Percentiles rank a stretch among this genome's conserved stretches.
These are phyloP conservation scores for Trypanosoma mega DNA, from an alignment of 208 protist species.

Conservation along the genomic window DNA sequence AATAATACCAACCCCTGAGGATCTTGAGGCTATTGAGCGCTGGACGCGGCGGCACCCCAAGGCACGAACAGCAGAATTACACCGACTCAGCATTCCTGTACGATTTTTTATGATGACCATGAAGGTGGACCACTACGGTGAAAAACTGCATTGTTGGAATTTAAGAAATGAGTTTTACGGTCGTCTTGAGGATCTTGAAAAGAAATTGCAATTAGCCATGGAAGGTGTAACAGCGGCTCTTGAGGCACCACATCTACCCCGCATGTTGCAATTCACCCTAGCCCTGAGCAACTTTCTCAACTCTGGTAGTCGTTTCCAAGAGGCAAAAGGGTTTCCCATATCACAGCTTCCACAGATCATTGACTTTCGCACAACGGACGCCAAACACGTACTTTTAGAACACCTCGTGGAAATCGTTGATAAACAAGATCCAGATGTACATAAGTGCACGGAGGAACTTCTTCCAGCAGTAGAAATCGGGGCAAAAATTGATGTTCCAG, in stretches of 20 bases:
- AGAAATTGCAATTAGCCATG: slow-evolving; percentile 42
- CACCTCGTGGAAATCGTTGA: slow-evolving; percentile 45
- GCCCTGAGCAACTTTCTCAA: slow-evolving; percentile 81
- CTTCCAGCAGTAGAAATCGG: slow-evolving; percentile 50
- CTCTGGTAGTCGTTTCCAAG: slow-evolving; percentile 64
- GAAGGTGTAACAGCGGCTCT: slow-evolving; percentile 45
- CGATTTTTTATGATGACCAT: slow-evolving; percentile 80
- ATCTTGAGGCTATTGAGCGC: slow-evolving; percentile 47
- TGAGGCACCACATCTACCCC: slow-evolving; percentile 44
- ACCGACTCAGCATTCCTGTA: slow-evolving; percentile 45
- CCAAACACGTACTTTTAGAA: slow-evolving; percentile 60
- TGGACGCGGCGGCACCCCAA: slow-evolving; percentile 34
- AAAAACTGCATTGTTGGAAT: slow-evolving; percentile 73
- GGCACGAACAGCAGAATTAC: slow-evolving; percentile 39
- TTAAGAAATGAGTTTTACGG: slow-evolving; percentile 55
- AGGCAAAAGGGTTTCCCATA: slow-evolving; percentile 73
- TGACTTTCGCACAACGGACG: slow-evolving; percentile 65
- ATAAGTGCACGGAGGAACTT: slow-evolving; percentile 49
- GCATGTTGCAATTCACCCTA: slow-evolving; percentile 57
- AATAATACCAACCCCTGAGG: slow-evolving; percentile 66
- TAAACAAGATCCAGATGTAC: slow-evolving; percentile 36
- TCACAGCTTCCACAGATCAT: slow-evolving; percentile 68
- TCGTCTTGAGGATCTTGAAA: slow-evolving; percentile 48
- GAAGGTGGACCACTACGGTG: slow-evolving; percentile 63
- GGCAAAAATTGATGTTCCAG: slow-evolving; percentile 50